phyloP scores from a whole-genome alignment of 352 stramenopile genomes.

The Blastocystis sp. region DNA sequence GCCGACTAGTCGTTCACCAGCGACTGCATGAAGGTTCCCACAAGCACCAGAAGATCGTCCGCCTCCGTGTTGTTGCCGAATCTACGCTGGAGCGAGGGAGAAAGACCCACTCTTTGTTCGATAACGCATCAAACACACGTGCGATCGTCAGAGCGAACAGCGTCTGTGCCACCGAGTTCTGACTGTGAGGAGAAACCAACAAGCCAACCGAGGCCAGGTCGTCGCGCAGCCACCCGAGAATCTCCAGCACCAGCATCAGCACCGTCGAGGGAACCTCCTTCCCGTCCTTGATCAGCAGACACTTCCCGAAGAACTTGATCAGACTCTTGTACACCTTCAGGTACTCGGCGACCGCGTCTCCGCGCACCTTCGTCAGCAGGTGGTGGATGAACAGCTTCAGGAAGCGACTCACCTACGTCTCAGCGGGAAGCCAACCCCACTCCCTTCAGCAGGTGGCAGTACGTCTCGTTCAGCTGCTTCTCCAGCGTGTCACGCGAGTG shows the following conservation, averaged over 20 bases:
- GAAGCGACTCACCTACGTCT: neutral
- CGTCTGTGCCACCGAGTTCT: neutral
- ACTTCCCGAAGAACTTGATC: slow-evolving; percentile 13
- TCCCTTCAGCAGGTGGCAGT: slow-evolving; percentile 15
- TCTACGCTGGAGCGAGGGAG: neutral
- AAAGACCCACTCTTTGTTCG: neutral
- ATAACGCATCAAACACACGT: neutral
- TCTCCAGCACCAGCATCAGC: neutral
- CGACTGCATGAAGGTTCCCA: neutral
- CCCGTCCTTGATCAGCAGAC: neutral
- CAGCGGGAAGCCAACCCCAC: neutral
- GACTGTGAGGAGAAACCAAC: neutral
- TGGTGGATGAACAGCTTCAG: neutral
- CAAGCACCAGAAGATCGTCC: neutral
- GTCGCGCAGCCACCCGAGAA: neutral
- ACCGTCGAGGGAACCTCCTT: neutral
- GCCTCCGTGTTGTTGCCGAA: neutral
- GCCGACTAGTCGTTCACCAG: neutral
- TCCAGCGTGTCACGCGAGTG: slow-evolving; percentile 36
- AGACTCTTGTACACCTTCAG: neutral
- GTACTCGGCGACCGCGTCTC: neutral
- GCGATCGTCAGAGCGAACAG: neutral
- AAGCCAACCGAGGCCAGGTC: neutral
- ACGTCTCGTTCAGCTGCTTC: slow-evolving; percentile 45
- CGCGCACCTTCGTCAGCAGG: neutral